A percentile compares a stretch with the other conserved stretches of the same genome.
Evolutionary conservation across 257 asterid species (phyloP).

Genomic region (Linderniella brevidens): DNA sequence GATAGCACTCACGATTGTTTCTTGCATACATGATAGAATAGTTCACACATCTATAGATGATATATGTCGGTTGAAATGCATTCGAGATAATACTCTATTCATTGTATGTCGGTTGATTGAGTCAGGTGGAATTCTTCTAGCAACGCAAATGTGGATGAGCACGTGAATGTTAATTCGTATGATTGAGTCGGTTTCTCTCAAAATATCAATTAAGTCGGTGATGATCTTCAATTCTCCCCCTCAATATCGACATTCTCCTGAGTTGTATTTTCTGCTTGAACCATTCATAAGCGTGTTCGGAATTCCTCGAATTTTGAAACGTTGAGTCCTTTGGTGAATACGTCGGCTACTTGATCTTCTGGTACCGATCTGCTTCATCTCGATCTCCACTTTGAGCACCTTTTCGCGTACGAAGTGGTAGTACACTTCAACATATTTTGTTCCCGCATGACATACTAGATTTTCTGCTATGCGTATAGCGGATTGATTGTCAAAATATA

Average conservation of each 20-base stretch:
- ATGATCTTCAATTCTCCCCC: background rate
- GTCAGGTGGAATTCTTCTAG: no score
- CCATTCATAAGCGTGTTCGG: background rate
- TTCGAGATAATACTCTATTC: no score
- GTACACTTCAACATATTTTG: background rate
- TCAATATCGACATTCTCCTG: background rate
- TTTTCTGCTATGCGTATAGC: background rate
- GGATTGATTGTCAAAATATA: background rate
- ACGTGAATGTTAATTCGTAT: no score
- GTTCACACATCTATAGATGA: no score
- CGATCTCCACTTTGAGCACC: background rate
- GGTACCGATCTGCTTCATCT: background rate
- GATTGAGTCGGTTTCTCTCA: no score
- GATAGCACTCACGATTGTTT: no score
- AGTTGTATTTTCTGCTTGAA: background rate
- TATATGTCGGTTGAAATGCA: no score
- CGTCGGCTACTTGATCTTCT: background rate
- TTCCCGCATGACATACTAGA: background rate
- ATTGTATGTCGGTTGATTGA: no score
- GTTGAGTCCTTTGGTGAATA: background rate
- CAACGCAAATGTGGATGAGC: no score
- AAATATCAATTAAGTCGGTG: no score
- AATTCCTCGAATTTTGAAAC: background rate
- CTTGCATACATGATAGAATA: no score
- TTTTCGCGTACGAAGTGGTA: constrained; percentile 1